Evolutionary conservation across 768 basidiomycete species (phyloP).

Genomic region (Boletus sp.): DNA sequence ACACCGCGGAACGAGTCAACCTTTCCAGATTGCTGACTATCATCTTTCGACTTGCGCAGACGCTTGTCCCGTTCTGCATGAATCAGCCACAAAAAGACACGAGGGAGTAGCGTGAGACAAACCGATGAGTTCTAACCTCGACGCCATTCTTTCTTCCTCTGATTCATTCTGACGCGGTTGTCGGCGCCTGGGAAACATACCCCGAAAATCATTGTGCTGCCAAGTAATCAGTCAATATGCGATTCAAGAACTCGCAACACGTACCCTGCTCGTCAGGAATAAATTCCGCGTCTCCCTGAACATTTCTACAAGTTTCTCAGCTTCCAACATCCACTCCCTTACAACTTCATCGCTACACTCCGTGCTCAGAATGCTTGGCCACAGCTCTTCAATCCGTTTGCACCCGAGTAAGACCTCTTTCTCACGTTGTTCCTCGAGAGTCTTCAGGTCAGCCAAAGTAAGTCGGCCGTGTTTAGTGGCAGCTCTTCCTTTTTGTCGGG

Average conservation of each 20-base stretch:
- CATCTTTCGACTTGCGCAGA: constrained; percentile 46
- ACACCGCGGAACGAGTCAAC: constrained; percentile 79
- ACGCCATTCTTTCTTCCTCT: constrained; percentile 18
- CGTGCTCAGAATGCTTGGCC: constrained; percentile 49
- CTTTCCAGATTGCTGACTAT: constrained; percentile 38
- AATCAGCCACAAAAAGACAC: background rate
- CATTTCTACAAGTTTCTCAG: constrained; percentile 82
- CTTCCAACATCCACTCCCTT: constrained; percentile 78
- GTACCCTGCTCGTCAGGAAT: constrained; percentile 75
- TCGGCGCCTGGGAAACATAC: constrained; percentile 19
- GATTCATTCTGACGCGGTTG: constrained; percentile 13
- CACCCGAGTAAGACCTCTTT: constrained; percentile 61
- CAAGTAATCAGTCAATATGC: constrained; percentile 2
- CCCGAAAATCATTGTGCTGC: constrained; percentile 33
- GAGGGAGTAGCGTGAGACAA: constrained; percentile 15
- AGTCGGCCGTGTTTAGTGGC: constrained; percentile 41
- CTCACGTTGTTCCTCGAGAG: constrained; percentile 66
- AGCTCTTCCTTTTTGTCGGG: constrained; percentile 36
- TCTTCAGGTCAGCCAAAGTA: constrained; percentile 55
- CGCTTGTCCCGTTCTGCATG: constrained; percentile 57
- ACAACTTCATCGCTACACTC: constrained; percentile 49
- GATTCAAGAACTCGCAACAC: constrained; percentile 30
- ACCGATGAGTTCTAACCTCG: constrained; percentile 75
- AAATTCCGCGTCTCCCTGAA: constrained; percentile 85
- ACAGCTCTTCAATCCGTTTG: constrained; percentile 57